Evolutionary conservation across 371 early-diverging fungal species (phyloP).

Genomic region (Mucor saturninus): DNA sequence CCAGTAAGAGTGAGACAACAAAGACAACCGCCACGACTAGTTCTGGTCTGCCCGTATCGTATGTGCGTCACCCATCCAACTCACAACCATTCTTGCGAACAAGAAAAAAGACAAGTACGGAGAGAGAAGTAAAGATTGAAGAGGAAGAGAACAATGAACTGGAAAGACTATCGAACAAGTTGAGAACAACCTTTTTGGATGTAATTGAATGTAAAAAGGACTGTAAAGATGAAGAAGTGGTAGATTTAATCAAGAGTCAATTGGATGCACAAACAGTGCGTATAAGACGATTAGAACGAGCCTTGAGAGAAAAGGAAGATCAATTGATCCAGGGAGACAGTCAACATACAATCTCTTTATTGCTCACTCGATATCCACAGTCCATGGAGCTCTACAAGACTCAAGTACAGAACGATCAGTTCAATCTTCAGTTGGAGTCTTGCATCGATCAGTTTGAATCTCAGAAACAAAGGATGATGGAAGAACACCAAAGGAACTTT

Average conservation of each 20-base stretch:
- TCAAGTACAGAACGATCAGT: conserved; percentile 16
- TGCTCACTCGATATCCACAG: conserved; percentile 14
- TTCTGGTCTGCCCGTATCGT: background rate
- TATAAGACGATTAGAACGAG: conserved; percentile 22
- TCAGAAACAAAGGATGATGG: conserved; percentile 18
- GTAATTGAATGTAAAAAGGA: conserved; percentile 15
- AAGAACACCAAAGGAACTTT: conserved; percentile 17
- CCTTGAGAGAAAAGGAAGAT: conserved; percentile 12
- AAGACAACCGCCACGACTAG: too few relatives aligned
- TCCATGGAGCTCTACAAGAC: conserved; percentile 17
- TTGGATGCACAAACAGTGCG: conserved; percentile 22
- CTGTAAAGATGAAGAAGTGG: conserved; percentile 6
- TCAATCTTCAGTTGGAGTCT: conserved; percentile 4
- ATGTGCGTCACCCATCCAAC: background rate
- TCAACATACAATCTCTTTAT: background rate
- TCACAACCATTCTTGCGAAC: background rate
- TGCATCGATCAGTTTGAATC: conserved; percentile 19
- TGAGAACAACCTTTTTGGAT: conserved; percentile 9
- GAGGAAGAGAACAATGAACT: background rate
- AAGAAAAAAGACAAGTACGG: background rate
- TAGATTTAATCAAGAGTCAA: conserved; percentile 11
- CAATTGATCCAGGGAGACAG: conserved; percentile 8
- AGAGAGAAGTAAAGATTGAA: background rate
- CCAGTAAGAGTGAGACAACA: conserved; percentile 10
- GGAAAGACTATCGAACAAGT: background rate